Conservation (phyloP, 2,329 filamentous ascomycete genomes). For the Xylaria sp. region DNA sequence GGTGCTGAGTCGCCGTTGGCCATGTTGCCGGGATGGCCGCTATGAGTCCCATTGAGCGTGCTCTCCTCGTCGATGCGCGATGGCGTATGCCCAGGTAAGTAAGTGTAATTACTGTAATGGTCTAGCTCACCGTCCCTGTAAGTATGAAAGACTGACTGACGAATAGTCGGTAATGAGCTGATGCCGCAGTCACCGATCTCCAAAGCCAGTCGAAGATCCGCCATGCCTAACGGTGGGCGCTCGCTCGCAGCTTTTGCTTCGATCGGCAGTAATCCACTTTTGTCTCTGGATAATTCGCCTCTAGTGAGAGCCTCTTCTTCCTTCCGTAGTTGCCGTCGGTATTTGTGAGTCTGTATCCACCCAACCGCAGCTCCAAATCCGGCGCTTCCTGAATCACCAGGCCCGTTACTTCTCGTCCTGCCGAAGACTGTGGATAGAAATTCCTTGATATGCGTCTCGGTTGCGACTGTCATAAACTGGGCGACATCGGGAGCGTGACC, state of each 20-base stretch:
- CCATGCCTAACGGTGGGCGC: conserved; percentile 77
- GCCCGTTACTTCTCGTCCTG: conserved; percentile 72
- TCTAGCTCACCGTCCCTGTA: conserved; percentile 83
- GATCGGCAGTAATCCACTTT: conserved; percentile 80
- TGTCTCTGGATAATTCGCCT: conserved; percentile 80
- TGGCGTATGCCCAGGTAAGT: conserved; percentile 55
- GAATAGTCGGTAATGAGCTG: conserved; percentile 79
- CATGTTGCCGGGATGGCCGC: conserved; percentile 13
- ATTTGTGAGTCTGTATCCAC: conserved; percentile 83
- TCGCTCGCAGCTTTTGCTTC: conserved; percentile 81
- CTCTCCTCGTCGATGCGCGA: conserved; percentile 45
- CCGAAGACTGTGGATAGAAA: conserved; percentile 71
- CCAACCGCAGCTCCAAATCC: conserved; percentile 73
- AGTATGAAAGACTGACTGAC: conserved; percentile 74
- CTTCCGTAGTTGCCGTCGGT: conserved; percentile 75
- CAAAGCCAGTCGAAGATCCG: conserved; percentile 80
- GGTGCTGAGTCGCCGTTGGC: conserved; percentile 59
- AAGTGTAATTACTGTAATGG: conserved; percentile 70
- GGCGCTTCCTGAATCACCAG: conserved; percentile 69
- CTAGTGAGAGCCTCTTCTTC: conserved; percentile 79
- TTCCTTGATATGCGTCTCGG: conserved; percentile 75
- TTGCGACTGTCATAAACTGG: conserved; percentile 72
- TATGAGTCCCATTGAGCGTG: conserved; percentile 20
- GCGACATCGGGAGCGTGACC: conserved; percentile 71
- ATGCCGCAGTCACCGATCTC: conserved; percentile 81